Conservation (phyloP, 2,329 filamentous ascomycete genomes). For the Biscogniauxia mediterranea region DNA sequence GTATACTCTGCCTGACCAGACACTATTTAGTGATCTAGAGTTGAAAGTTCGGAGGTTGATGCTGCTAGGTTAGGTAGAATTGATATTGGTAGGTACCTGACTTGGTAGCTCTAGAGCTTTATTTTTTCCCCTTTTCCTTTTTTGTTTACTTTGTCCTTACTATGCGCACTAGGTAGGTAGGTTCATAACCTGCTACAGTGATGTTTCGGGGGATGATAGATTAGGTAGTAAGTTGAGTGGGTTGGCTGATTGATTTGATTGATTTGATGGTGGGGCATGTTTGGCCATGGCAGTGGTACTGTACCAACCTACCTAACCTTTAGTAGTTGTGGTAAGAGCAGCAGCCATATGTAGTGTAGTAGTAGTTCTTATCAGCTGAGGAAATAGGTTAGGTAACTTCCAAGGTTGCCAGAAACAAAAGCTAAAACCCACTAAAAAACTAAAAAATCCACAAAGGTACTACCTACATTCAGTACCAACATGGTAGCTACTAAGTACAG, state of each 20-base stretch:
- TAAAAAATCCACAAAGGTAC: neutral
- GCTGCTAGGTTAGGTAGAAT: constrained; percentile 9
- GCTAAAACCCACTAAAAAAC: neutral
- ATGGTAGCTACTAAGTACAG: no score
- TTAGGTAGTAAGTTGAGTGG: neutral
- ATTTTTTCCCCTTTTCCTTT: neutral
- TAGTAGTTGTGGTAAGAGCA: no score
- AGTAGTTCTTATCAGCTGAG: neutral
- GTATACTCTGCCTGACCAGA: neutral
- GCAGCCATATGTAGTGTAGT: neutral
- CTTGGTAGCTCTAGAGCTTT: neutral
- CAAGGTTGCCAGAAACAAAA: neutral
- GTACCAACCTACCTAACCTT: no score
- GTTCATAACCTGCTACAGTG: neutral
- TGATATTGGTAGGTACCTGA: constrained; percentile 10
- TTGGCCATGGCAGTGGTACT: neutral
- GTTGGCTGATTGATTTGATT: neutral
- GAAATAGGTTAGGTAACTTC: neutral
- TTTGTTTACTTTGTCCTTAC: neutral
- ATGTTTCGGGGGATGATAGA: neutral
- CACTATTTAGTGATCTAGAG: neutral
- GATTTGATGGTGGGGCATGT: neutral
- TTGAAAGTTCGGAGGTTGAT: no score
- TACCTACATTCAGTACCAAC: neutral
- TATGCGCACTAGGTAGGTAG: no score